Percentiles rank a stretch among this genome's conserved stretches.
Evolutionary conservation across 179 eudicot species (phyloP).

Genomic region (Sideroxylon spinosum): DNA sequence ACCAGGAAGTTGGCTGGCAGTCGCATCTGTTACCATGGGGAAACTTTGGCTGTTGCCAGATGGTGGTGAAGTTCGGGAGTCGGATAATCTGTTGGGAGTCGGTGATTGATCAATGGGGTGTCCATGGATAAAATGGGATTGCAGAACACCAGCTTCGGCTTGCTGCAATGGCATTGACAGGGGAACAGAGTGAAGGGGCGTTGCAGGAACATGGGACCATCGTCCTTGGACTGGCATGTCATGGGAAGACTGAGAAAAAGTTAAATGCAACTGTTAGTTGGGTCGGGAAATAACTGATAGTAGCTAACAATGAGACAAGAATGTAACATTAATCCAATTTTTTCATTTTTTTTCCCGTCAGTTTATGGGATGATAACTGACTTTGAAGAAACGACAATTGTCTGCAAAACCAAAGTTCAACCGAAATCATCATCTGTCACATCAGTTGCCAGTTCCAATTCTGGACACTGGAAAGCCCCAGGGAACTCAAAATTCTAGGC

Average conservation of each 20-base stretch:
- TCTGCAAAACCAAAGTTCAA: too few species aligned
- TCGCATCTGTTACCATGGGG: slow-evolving; percentile 29
- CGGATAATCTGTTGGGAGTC: slow-evolving; percentile 44
- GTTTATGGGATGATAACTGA: neutral
- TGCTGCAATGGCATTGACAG: slow-evolving; percentile 59
- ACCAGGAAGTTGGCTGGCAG: slow-evolving; percentile 36
- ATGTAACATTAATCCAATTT: neutral
- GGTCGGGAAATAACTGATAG: neutral
- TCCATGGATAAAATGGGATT: slow-evolving; percentile 47
- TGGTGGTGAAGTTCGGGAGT: slow-evolving; percentile 42
- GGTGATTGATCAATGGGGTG: slow-evolving; percentile 39
- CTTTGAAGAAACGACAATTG: neutral
- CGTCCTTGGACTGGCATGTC: slow-evolving; percentile 69
- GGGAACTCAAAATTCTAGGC: too few species aligned
- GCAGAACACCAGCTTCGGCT: slow-evolving; percentile 43
- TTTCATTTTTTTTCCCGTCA: neutral
- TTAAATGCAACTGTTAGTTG: slow-evolving; percentile 15
- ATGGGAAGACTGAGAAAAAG: slow-evolving; percentile 48
- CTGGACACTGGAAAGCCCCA: neutral
- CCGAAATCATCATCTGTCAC: neutral
- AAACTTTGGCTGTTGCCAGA: slow-evolving; percentile 36
- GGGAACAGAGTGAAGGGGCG: slow-evolving; percentile 46
- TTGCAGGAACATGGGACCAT: slow-evolving; percentile 73
- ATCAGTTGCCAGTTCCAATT: neutral
- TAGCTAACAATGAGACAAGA: too few species aligned